phyloP scores from a whole-genome alignment of 495 filamentous ascomycete species.

The Aspergillus cavernicola region DNA sequence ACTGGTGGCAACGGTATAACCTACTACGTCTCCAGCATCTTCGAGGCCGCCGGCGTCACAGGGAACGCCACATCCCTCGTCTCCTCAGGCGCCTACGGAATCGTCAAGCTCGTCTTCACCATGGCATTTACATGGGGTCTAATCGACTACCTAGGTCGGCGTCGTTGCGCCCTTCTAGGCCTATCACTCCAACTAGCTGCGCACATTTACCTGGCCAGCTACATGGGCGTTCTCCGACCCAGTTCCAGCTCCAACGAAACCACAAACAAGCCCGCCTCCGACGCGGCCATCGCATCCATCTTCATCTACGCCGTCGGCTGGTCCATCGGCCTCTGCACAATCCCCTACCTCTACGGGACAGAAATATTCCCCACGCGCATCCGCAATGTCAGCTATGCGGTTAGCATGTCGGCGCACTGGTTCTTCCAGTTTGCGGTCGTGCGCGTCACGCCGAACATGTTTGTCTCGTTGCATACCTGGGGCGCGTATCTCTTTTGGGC shows the following conservation, averaged over 20 bases:
- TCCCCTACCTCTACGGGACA: conserved; percentile 46
- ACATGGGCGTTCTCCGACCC: conserved; percentile 36
- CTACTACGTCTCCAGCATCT: conserved; percentile 43
- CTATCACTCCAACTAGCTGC: conserved; percentile 36
- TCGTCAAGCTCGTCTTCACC: conserved; percentile 45
- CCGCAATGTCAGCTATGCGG: conserved; percentile 40
- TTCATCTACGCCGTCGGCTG: conserved; percentile 48
- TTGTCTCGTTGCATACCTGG: conserved; percentile 39
- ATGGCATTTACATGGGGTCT: conserved; percentile 46
- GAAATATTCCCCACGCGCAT: conserved; percentile 48
- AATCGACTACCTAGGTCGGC: conserved; percentile 43
- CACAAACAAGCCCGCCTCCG: conserved; percentile 33
- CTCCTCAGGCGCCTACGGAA: conserved; percentile 43
- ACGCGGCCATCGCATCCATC: conserved; percentile 44
- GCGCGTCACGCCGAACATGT: conserved; percentile 46
- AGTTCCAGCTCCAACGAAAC: conserved; percentile 13
- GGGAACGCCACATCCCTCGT: conserved; percentile 30
- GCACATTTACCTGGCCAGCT: conserved; percentile 42
- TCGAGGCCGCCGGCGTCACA: conserved; percentile 37
- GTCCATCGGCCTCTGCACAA: conserved; percentile 49
- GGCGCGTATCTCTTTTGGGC: conserved; percentile 48
- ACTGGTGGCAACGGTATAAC: conserved; percentile 48
- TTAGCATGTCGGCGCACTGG: conserved; percentile 45
- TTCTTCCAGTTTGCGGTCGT: conserved; percentile 50
- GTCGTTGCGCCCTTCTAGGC: conserved; percentile 34